Evolutionary conservation across 2,329 filamentous ascomycete genomes (phyloP), one percentile per base, ranked within the genome.

Genomic region (Trichoderma sp.): DNA sequence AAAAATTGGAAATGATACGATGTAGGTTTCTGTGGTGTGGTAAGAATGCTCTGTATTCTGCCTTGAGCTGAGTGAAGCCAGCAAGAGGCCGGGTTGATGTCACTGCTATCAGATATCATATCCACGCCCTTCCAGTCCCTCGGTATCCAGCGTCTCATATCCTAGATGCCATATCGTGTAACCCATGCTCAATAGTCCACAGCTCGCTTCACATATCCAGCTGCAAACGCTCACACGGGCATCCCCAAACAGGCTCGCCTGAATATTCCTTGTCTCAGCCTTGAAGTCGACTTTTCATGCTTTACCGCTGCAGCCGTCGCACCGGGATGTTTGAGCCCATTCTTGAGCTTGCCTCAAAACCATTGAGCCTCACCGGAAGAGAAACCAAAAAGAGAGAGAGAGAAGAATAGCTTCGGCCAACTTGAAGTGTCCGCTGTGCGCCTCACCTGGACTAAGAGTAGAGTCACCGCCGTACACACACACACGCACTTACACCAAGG

Each of bases 31-130:
- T 43, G 43, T 47, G 43, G 37, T 49, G 53, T 57, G 35, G 35
- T 31, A 24, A 49, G 10, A 27, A n/a, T 47, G 8, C 43, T 58
- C 35, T 40, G n/a, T 37, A 57, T 24, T 35, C 35, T 65, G 62
- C 62, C 62, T 57, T 56, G 53, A 35, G 62, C 62, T 65, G 53
- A 64, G 37, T 65, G 52, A 64, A 40, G 33, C 52, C 7, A 13
- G 47, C 21, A 35, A 37, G 27, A 58, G 19, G 5, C 43, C 52
- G 2, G 35, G 5, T 24, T 27, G 16, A 55, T 55, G 16, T 19
- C 37, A 40, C 14, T 43, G 11, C 24, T 16, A 27, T 55, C 52
- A 65, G 35, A 35, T 65, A 61, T 61, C 24, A 16, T 55, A 24
- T 47, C 43, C 19, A 21, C n/a, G 1, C 37, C 16, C 14, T 19